Conservation (phyloP, 2,329 filamentous ascomycete species). For the Beauveria asiatica region DNA sequence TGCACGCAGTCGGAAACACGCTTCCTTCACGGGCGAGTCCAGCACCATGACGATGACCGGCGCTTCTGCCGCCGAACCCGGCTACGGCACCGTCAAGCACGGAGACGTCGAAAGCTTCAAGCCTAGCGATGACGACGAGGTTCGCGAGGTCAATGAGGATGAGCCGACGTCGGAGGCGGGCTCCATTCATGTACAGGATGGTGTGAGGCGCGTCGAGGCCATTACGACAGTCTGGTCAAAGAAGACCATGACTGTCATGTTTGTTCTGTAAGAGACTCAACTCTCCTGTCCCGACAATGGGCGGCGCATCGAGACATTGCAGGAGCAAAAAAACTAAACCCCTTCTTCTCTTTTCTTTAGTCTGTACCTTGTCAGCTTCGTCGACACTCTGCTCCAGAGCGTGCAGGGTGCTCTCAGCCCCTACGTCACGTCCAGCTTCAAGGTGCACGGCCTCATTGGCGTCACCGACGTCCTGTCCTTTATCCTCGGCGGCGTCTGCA, state of each 20-base stretch:
- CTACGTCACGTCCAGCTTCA: conserved; percentile 59
- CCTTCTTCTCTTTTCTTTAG: conserved; percentile 15
- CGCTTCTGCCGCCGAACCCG: neutral
- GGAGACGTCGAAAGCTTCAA: neutral
- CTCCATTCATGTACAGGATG: conserved; percentile 24
- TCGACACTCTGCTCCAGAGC: conserved; percentile 27
- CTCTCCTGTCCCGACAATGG: neutral
- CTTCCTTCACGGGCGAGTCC: neutral
- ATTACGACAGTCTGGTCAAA: conserved; percentile 30
- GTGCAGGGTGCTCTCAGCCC: conserved; percentile 44
- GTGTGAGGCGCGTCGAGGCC: conserved; percentile 30
- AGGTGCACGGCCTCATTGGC: conserved; percentile 56
- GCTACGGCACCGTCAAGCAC: conserved; percentile 6
- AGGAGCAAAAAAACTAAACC: neutral
- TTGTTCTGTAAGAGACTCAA: conserved; percentile 26
- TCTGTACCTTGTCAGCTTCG: conserved; percentile 31
- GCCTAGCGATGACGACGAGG: conserved; percentile 7
- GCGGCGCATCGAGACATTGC: too few relatives aligned
- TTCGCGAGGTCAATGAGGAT: conserved; percentile 2
- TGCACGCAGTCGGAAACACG: neutral
- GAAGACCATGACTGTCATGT: conserved; percentile 27
- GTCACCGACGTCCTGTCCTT: conserved; percentile 54
- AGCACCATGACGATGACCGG: neutral
- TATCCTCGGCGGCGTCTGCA: conserved; percentile 30
- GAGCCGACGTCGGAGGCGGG: conserved; percentile 9